phyloP scores from a whole-genome alignment of 805 yeast genomes.

The Hanseniaspora pseudoguilliermondii region DNA sequence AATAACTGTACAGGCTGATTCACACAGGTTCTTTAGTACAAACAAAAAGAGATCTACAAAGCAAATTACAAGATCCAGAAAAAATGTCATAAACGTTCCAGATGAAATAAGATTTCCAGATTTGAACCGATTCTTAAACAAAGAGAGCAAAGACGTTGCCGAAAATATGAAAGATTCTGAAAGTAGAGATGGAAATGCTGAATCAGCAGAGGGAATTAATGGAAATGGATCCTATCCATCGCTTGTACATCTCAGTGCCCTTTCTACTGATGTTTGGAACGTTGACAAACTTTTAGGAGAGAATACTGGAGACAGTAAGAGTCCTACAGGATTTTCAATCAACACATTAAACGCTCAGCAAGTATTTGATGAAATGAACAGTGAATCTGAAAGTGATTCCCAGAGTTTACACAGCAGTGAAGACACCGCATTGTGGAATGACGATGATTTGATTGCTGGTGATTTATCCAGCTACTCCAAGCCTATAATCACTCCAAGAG shows the following conservation, averaged over 20 bases:
- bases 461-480: slow-evolving; percentile 25
- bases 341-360: slow-evolving; percentile 15
- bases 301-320: slow-evolving; percentile 15
- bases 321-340: background rate
- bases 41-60: slow-evolving; percentile 6
- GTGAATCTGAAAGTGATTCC: slow-evolving; percentile 17
- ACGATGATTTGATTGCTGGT: slow-evolving; percentile 66
- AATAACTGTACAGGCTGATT: slow-evolving; percentile 13
- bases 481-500: slow-evolving; percentile 64
- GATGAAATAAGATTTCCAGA: slow-evolving; percentile 8
- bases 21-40: background rate
- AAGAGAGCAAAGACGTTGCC: slow-evolving; percentile 14
- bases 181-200: slow-evolving; percentile 15
- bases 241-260: slow-evolving; percentile 20
- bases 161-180: slow-evolving; percentile 14
- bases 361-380: slow-evolving; percentile 15
- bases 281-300: slow-evolving; percentile 50
- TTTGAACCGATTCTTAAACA: background rate
- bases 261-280: slow-evolving; percentile 72
- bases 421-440: slow-evolving; percentile 25
- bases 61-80: background rate
- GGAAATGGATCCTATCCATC: slow-evolving; percentile 19
- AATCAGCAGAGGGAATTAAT: slow-evolving; percentile 17
- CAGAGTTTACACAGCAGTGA: slow-evolving; percentile 22
- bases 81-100: slow-evolving; percentile 14